These are phyloP conservation scores for Sporothrix phasma DNA, from an alignment of 2,329 filamentous ascomycete genomes.

Conservation along the genomic window DNA sequence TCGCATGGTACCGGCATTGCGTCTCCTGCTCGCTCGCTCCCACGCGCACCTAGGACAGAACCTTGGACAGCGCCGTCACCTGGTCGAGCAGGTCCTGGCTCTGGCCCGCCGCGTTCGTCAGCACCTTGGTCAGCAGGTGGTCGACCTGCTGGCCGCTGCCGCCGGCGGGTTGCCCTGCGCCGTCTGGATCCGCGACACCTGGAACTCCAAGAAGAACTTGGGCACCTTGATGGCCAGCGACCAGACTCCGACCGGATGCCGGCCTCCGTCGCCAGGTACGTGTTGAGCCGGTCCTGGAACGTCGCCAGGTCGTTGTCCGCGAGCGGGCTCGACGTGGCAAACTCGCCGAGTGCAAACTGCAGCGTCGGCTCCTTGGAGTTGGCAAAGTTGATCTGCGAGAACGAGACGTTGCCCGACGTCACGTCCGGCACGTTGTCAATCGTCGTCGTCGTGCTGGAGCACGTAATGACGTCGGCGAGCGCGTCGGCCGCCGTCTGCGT, in stretches of 20 bases:
- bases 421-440: conserved; percentile 47
- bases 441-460: conserved; percentile 37
- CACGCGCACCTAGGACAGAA: conserved; percentile 13
- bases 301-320: conserved; percentile 38
- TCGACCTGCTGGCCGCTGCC: conserved; percentile 44
- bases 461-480: conserved; percentile 39
- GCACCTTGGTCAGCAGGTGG: conserved; percentile 47
- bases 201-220: conserved; percentile 53
- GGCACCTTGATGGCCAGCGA: conserved; percentile 48
- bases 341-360: conserved; percentile 43
- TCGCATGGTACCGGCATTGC: background rate
- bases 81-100: conserved; percentile 39
- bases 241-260: conserved; percentile 43
- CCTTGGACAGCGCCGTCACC: conserved; percentile 34
- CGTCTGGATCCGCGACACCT: conserved; percentile 48
- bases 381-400: conserved; percentile 48
- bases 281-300: conserved; percentile 45
- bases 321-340: conserved; percentile 42
- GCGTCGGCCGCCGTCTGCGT: conserved; percentile 32
- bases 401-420: conserved; percentile 38
- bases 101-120: conserved; percentile 44
- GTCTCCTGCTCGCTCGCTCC: background rate
- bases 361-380: conserved; percentile 38
- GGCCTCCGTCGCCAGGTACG: conserved; percentile 50
- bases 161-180: conserved; percentile 46